Evolutionary conservation across 2,329 filamentous ascomycete species (phyloP), one percentile per base, ranked within the genome.

Genomic region (Fusarium coicis): DNA sequence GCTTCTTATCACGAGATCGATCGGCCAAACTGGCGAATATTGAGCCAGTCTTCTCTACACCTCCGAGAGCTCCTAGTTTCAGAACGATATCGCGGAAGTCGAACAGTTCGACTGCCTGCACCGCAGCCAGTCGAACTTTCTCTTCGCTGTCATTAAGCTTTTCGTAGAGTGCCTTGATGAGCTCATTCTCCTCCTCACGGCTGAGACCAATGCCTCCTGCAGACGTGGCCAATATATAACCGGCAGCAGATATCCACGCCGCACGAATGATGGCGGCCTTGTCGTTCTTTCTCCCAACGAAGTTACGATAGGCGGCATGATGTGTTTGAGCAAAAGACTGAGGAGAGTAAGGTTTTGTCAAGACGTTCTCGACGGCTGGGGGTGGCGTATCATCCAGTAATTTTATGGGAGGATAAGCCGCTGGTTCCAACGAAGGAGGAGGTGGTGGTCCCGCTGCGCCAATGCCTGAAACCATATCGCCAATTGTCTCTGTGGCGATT

Each of bases 401-500:
- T 68, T 88, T 92, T 53, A 92, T 85, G 8, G 93, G 92, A n/a
- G 96, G 96, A 78, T 97, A 98, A 36, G 93, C 92, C 28, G 93
- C 89, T 18, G 96, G 93, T 77, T 98, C 94, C 78, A 97, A 87
- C 4, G 85, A 82, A 15, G 92, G 89, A 11, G 90, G 84, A 19
- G 93, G 89, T 21, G 95, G 94, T 62, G 94, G 93, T 1, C 96
- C 96, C 69, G 95, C 94, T 68, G 96, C 93, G 55, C 96, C 96
- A 80, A 98, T 97, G 10, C 96, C 96, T 44, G 96, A 92, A 32
- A 97, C 93, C 87, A 99, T 95, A 79, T 98, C 96, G 59, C 97
- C 96, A 43, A 99, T 90, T 0, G 96, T 97, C 81, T 98, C 94
- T 0, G 96, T 97, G 5, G 96, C 96, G 64, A 99, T 88, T 66